Conservation (phyloP, 2,329 filamentous ascomycete genomes). For the Fusarium napiforme region DNA sequence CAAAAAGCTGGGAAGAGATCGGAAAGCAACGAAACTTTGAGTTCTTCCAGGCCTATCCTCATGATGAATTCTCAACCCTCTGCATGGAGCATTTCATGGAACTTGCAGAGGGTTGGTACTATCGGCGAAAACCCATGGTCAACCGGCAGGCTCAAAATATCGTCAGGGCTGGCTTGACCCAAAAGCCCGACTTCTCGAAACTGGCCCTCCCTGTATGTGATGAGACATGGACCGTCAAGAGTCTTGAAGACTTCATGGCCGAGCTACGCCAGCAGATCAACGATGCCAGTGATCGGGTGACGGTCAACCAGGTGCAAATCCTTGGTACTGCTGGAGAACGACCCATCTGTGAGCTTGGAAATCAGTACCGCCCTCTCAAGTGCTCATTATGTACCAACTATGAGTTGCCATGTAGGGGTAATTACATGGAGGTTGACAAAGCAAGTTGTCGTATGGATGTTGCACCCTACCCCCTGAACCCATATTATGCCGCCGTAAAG, state of each 20-base stretch:
- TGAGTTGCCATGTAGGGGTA: neutral
- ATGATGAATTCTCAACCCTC: constrained; percentile 29
- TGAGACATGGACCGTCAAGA: constrained; percentile 9
- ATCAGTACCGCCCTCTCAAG: neutral
- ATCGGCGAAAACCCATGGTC: constrained; percentile 1
- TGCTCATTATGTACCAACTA: constrained; percentile 6
- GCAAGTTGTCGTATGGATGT: neutral
- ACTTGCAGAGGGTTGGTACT: constrained; percentile 29
- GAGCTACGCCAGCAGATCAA: neutral
- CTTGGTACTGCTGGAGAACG: neutral
- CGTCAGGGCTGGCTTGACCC: neutral
- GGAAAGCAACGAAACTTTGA: constrained; percentile 5
- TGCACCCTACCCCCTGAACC: neutral
- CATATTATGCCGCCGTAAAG: neutral
- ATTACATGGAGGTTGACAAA: neutral
- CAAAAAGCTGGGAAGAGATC: neutral
- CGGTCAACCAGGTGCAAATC: neutral
- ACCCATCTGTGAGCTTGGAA: constrained; percentile 10
- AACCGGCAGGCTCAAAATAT: neutral
- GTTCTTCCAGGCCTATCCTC: constrained; percentile 35
- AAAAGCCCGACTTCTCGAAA: constrained; percentile 8
- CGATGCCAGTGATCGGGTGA: neutral
- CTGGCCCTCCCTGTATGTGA: constrained; percentile 18
- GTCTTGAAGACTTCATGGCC: neutral
- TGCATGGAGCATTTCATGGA: constrained; percentile 22